Conservation (phyloP, 257 asterid genomes). For the Gynochthodes officinalis region DNA sequence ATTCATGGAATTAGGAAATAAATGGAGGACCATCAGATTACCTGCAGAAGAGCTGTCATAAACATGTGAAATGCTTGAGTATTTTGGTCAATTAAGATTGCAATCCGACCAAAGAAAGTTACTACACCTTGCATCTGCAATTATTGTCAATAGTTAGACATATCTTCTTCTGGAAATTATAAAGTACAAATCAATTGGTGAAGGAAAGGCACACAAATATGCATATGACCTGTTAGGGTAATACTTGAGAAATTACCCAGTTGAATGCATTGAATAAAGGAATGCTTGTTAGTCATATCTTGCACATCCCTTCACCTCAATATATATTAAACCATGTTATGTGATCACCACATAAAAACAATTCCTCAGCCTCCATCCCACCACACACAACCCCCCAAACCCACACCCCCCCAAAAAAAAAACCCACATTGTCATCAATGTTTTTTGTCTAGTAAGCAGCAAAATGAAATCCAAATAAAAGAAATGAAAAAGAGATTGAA, state of each 20-base stretch:
- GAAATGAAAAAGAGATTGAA: background rate
- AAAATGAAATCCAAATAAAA: background rate
- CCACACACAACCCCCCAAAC: too few species aligned
- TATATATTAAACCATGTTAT: background rate
- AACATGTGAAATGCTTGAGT: slow-evolving; percentile 97
- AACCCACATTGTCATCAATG: background rate
- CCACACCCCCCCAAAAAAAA: too few species aligned
- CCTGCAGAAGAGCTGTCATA: slow-evolving; percentile 75
- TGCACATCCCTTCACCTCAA: too few species aligned
- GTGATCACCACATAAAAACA: background rate
- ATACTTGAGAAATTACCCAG: background rate
- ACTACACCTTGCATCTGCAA: slow-evolving; percentile 92
- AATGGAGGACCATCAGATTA: slow-evolving; percentile 22
- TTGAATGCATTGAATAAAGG: background rate
- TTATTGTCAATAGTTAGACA: background rate
- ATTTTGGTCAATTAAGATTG: slow-evolving; percentile 87
- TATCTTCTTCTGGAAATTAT: background rate
- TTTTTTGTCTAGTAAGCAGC: background rate
- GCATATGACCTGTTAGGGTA: too few species aligned
- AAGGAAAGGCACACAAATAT: background rate
- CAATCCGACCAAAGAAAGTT: slow-evolving; percentile 77
- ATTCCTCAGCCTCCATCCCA: too few species aligned
- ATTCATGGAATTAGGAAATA: background rate
- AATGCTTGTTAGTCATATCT: background rate
- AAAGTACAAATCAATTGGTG: background rate